These are phyloP conservation scores for Penicillium ucsense DNA, from an alignment of 495 filamentous ascomycete genomes.

Conservation along the genomic window DNA sequence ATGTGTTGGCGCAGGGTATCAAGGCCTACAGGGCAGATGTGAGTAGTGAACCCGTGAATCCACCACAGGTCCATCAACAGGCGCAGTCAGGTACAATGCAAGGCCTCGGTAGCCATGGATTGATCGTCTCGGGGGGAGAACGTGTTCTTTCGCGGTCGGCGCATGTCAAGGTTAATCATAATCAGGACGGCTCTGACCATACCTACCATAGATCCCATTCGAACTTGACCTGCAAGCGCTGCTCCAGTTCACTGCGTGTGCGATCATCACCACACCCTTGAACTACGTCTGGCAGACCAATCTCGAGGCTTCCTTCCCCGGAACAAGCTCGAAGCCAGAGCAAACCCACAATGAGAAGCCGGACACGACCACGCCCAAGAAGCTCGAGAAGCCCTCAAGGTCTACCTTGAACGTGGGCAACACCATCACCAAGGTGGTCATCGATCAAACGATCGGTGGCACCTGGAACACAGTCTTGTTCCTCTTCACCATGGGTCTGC, in stretches of 20 bases:
- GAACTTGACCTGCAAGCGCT: slow-evolving; percentile 48
- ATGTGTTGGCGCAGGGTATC: slow-evolving; percentile 66
- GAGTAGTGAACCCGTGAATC: slow-evolving; percentile 3
- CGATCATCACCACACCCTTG: slow-evolving; percentile 58
- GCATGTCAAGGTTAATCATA: too few species aligned
- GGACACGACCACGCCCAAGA: neutral
- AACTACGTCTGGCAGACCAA: slow-evolving; percentile 69
- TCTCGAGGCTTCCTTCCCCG: slow-evolving; percentile 43
- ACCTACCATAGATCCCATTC: slow-evolving; percentile 14
- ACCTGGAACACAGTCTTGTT: slow-evolving; percentile 64
- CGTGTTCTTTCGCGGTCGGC: too few species aligned
- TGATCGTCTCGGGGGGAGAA: too few species aligned
- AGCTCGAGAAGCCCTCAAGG: neutral
- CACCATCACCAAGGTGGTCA: slow-evolving; percentile 60
- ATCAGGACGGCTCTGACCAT: too few species aligned
- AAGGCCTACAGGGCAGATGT: slow-evolving; percentile 53
- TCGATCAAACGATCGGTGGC: slow-evolving; percentile 74
- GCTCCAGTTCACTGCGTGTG: slow-evolving; percentile 65
- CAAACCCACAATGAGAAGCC: slow-evolving; percentile 13
- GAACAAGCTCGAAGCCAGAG: slow-evolving; percentile 14
- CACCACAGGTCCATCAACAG: too few species aligned
- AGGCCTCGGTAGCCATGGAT: too few species aligned
- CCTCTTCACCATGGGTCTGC: slow-evolving; percentile 39
- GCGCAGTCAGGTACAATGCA: too few species aligned
- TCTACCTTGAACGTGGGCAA: slow-evolving; percentile 49